These are phyloP conservation scores for Mucor saturninus DNA, from an alignment of 371 early-diverging fungal species.

Conservation along the genomic window DNA sequence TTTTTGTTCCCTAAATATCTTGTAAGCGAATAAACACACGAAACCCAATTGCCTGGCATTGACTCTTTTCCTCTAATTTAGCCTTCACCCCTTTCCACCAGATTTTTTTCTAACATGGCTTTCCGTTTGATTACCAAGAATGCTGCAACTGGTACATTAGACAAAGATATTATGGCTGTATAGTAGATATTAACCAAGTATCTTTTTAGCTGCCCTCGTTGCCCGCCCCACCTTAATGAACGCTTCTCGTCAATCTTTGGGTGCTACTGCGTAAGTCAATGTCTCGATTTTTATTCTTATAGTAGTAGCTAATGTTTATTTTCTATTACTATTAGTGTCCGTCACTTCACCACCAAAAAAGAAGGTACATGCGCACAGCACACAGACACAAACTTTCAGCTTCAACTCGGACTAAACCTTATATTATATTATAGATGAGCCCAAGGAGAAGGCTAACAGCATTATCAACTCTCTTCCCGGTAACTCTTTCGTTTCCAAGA, in stretches of 20 bases:
- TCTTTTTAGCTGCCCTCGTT: conserved; percentile 28
- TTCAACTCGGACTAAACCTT: neutral
- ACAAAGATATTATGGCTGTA: neutral
- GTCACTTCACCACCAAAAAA: conserved; percentile 34
- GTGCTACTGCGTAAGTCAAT: conserved; percentile 36
- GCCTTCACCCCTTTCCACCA: conserved; percentile 9
- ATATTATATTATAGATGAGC: conserved; percentile 40
- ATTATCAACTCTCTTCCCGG: conserved; percentile 93
- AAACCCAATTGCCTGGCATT: neutral
- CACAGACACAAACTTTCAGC: neutral
- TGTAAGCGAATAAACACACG: conserved; percentile 7
- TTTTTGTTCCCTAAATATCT: conserved; percentile 7
- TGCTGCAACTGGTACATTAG: conserved; percentile 30
- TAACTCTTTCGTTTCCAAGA: conserved; percentile 85
- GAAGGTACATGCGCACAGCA: conserved; percentile 20
- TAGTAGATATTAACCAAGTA: neutral
- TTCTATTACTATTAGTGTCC: conserved; percentile 16
- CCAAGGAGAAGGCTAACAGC: conserved; percentile 82
- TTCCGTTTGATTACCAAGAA: conserved; percentile 39
- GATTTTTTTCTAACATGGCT: conserved; percentile 26
- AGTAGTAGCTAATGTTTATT: neutral
- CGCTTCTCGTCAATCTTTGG: conserved; percentile 32
- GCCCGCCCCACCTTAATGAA: conserved; percentile 32
- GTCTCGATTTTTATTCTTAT: neutral
- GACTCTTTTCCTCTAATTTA: neutral